Conservation (phyloP, 495 filamentous ascomycete genomes). For the Oidiodendron maius region DNA sequence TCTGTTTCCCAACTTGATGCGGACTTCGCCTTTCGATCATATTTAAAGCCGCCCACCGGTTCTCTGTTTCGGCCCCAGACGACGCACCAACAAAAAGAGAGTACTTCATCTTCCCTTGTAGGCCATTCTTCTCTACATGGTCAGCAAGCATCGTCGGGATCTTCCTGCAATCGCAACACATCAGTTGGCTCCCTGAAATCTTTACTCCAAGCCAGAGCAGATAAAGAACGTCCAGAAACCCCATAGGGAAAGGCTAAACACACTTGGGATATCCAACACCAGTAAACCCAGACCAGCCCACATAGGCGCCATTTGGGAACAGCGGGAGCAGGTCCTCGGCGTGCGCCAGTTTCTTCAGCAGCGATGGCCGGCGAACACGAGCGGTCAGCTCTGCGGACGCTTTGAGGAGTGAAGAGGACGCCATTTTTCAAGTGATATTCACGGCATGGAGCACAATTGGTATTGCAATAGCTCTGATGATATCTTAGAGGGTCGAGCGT, state of each 20-base stretch:
- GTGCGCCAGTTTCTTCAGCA: conserved; percentile 72
- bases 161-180: conserved; percentile 47
- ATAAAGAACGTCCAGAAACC: too few relatives aligned
- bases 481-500: too few relatives aligned
- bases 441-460: too few relatives aligned
- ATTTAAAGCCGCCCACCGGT: conserved; percentile 76
- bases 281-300: conserved; percentile 90
- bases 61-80: conserved; percentile 86
- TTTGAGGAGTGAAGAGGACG: conserved; percentile 13
- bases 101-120: conserved; percentile 80
- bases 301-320: conserved; percentile 77
- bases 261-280: conserved; percentile 89
- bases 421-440: too few relatives aligned
- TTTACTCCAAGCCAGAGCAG: neutral
- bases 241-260: conserved; percentile 22
- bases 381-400: conserved; percentile 67
- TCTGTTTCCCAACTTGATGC: conserved; percentile 89
- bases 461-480: too few relatives aligned
- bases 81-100: conserved; percentile 85
- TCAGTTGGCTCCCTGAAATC: too few relatives aligned
- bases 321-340: conserved; percentile 74
- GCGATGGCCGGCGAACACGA: conserved; percentile 67
- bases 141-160: conserved; percentile 80
- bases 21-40: conserved; percentile 86
- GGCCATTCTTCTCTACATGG: conserved; percentile 82